phyloP scores from a whole-genome alignment of 305 asterid genomes.

The Fraxinus floribunda region DNA sequence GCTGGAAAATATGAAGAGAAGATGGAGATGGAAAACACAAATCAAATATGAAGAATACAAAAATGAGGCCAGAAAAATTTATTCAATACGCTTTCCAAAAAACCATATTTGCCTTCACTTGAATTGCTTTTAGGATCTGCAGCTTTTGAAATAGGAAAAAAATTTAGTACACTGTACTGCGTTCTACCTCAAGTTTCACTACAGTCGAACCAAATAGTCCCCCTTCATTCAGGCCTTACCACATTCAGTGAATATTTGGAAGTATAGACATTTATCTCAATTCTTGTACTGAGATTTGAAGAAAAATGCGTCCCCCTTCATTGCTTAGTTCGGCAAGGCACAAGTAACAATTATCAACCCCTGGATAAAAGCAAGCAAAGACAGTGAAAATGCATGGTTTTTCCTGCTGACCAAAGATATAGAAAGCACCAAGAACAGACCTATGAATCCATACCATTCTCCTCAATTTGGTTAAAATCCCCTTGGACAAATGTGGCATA shows the following conservation, averaged over 20 bases:
- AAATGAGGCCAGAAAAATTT: background rate
- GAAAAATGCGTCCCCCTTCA: background rate
- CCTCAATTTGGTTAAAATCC: constrained; percentile 83
- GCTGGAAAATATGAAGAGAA: background rate
- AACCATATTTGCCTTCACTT: background rate
- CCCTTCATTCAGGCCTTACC: background rate
- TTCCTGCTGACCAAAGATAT: background rate
- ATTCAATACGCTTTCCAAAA: background rate
- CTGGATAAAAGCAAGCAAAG: constrained; percentile 1
- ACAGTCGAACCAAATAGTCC: background rate
- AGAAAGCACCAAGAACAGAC: background rate
- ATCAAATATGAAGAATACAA: background rate
- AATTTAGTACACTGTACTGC: background rate
- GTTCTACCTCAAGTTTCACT: background rate
- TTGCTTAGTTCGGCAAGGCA: background rate
- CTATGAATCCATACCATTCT: constrained; percentile 10
- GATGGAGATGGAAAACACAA: background rate
- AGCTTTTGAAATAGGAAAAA: constrained; percentile 15
- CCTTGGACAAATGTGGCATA: constrained; percentile 83
- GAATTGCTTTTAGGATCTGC: constrained; percentile 59
- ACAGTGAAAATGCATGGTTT: background rate
- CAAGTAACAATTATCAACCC: background rate
- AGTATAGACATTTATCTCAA: background rate
- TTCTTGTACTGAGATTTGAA: background rate
- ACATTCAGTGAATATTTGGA: background rate